phyloP scores from a whole-genome alignment of 2,329 filamentous ascomycete genomes.

The Xylariaceae sp. region DNA sequence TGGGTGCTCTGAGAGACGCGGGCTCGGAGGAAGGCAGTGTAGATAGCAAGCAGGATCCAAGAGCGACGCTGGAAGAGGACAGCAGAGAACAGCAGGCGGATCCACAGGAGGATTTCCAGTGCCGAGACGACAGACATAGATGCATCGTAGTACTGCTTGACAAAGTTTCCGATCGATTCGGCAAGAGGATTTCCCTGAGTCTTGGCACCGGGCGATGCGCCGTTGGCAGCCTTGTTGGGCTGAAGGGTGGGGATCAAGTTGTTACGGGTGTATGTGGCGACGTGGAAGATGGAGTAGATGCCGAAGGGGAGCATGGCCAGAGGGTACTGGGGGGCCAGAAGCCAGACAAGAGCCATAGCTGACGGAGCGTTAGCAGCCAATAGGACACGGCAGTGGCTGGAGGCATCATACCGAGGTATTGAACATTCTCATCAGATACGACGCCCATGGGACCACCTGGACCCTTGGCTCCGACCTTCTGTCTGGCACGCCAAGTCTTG shows the following conservation, averaged over 20 bases:
- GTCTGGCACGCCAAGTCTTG: constrained; percentile 86
- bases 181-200: constrained; percentile 54
- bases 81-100: constrained; percentile 72
- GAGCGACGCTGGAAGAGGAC: constrained; percentile 84
- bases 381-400: neutral
- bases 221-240: constrained; percentile 53
- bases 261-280: constrained; percentile 89
- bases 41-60: constrained; percentile 79
- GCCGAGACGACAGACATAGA: constrained; percentile 89
- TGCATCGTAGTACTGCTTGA: constrained; percentile 95
- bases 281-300: constrained; percentile 98
- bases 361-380: neutral
- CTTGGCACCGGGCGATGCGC: constrained; percentile 50
- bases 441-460: constrained; percentile 57
- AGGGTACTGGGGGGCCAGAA: constrained; percentile 81
- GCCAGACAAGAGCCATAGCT: constrained; percentile 91
- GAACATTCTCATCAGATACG: constrained; percentile 87
- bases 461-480: constrained; percentile 62
- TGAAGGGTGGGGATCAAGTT: constrained; percentile 84
- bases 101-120: constrained; percentile 83
- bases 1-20: constrained; percentile 86
- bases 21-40: constrained; percentile 87
- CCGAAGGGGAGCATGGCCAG: constrained; percentile 88
- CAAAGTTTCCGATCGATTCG: constrained; percentile 82
- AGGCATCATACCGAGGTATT: constrained; percentile 76